Base-by-base conservation (phyloP, 768 basidiomycete species). In the Gloeostereum incarnatum region DNA sequence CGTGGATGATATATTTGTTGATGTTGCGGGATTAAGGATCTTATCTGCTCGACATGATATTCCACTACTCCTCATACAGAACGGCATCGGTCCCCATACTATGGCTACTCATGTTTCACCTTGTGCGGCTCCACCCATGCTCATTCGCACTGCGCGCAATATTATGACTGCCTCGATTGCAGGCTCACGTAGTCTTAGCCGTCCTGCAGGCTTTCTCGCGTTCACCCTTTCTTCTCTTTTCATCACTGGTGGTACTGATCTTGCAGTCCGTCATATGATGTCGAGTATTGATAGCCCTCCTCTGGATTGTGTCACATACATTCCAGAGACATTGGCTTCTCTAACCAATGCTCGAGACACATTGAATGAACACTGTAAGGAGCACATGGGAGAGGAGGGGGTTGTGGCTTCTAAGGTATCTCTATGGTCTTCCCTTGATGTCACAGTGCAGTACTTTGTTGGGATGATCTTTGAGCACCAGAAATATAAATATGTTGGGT, bases 401-500 rank as follows among this genome's bases (percentile, higher is more conserved):
- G 41, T 53, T 21, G 44, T 49, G 6, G 58, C 57, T 8, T 25
- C 44, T n/a, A 47, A 48, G 17, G 48, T 53, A 9, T 49, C 42
- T 27, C 36, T 48, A 21, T 58, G 61, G 10, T 49, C 36, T 27
- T 35, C 11, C 24, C 30, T 20, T 27, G 40, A 40, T 16, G 31
- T 27, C 2, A 40, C 32, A 20, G 52, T 73, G 8, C 54, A 58
- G 45, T 58, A 66, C 47, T 73, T 69, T 40, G 70, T 72, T 21
- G 73, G 74, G 8, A 63, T 69, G 66, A 52, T 66, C 20, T 69
- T 73, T 40, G 47, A 49, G 35, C 70, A 73, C 46, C 49, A 35
- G 26, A 53, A 45, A 33, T 63, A 62, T 37, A 54, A 50, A 5
- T 70, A 71, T 45, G 38, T 56, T 6, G 71, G 66, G 16, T 66